Evolutionary conservation across 495 filamentous ascomycete genomes (phyloP).

Genomic region (Penicillium roqueforti): DNA sequence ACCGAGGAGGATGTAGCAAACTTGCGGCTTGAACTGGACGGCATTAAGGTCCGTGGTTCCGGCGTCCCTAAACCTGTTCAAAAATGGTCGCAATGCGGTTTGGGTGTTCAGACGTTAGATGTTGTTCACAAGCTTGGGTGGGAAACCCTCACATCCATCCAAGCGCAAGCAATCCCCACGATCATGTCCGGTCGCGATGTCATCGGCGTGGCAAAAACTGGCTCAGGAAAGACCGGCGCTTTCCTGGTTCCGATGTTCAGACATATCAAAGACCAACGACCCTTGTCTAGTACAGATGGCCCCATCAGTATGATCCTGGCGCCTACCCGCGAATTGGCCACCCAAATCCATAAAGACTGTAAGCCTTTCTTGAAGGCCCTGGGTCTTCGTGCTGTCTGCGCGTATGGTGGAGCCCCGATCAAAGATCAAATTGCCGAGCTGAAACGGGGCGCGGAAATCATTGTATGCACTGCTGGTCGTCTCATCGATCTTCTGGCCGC

Average conservation of each 20-base stretch:
- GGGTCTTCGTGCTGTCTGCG: slow-evolving; percentile 87
- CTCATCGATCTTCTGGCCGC: slow-evolving; percentile 93
- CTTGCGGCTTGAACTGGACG: slow-evolving; percentile 82
- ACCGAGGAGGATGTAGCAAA: slow-evolving; percentile 79
- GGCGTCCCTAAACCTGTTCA: slow-evolving; percentile 88
- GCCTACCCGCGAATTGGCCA: slow-evolving; percentile 90
- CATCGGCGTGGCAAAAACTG: slow-evolving; percentile 95
- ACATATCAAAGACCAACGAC: slow-evolving; percentile 91
- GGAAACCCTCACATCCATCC: slow-evolving; percentile 86
- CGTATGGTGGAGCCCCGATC: slow-evolving; percentile 93
- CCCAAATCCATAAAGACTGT: slow-evolving; percentile 91
- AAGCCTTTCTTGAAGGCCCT: slow-evolving; percentile 89
- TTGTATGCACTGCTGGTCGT: slow-evolving; percentile 93
- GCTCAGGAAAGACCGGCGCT: slow-evolving; percentile 97
- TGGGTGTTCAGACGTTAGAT: slow-evolving; percentile 82
- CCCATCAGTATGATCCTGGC: slow-evolving; percentile 87
- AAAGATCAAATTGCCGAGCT: slow-evolving; percentile 97
- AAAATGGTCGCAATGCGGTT: slow-evolving; percentile 94
- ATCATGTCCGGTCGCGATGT: slow-evolving; percentile 97
- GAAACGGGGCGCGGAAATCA: slow-evolving; percentile 91
- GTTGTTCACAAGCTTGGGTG: slow-evolving; percentile 81
- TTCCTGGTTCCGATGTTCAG: slow-evolving; percentile 95
- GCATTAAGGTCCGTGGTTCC: slow-evolving; percentile 84
- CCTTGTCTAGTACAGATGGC: slow-evolving; percentile 79
- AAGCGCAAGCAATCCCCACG: slow-evolving; percentile 89